Conservation (phyloP, 768 basidiomycete genomes). For the Lactarius sanguifluus region DNA sequence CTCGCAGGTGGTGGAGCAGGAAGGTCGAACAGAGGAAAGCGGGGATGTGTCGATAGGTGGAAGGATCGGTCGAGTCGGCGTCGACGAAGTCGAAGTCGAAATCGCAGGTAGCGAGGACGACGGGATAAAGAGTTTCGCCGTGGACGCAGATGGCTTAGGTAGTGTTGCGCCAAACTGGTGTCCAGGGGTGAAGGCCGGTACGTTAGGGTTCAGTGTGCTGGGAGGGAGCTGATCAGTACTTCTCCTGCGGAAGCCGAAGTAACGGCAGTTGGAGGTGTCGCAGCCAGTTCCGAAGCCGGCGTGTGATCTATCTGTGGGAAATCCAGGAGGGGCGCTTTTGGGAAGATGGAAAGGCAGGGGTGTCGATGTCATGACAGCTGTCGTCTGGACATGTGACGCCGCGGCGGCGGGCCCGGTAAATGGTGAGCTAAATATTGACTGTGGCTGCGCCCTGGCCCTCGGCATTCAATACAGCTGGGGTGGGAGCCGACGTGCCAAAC, state of each 20-base stretch:
- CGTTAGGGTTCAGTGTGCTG: conserved; percentile 25
- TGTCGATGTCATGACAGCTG: not conserved
- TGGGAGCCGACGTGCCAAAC: conserved; percentile 17
- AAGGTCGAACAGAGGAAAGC: conserved; percentile 4
- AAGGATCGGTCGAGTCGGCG: conserved; percentile 22
- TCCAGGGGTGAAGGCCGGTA: conserved; percentile 28
- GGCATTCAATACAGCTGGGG: conserved; percentile 3
- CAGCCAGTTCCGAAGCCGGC: conserved; percentile 11
- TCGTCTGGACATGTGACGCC: not conserved
- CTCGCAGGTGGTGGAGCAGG: conserved; percentile 13
- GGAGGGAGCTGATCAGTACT: conserved; percentile 5
- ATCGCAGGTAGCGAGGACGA: conserved; percentile 8
- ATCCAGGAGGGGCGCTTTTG: conserved; percentile 15
- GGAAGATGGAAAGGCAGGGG: conserved; percentile 13
- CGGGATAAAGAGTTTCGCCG: not conserved
- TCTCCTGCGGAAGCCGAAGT: conserved; percentile 13
- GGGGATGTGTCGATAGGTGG: conserved; percentile 24
- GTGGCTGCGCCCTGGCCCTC: not conserved
- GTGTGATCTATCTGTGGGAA: not conserved
- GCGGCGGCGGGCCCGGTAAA: conserved; percentile 10
- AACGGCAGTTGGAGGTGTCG: conserved; percentile 23
- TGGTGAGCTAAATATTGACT: conserved; percentile 12
- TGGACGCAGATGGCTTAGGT: conserved; percentile 24
- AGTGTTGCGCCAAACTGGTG: conserved; percentile 24
- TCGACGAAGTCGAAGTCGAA: conserved; percentile 16